Percentiles rank a stretch among this genome's conserved stretches.
Conservation (phyloP, 108 stramenopile genomes). For the Cyclotella distinguenda region DNA sequence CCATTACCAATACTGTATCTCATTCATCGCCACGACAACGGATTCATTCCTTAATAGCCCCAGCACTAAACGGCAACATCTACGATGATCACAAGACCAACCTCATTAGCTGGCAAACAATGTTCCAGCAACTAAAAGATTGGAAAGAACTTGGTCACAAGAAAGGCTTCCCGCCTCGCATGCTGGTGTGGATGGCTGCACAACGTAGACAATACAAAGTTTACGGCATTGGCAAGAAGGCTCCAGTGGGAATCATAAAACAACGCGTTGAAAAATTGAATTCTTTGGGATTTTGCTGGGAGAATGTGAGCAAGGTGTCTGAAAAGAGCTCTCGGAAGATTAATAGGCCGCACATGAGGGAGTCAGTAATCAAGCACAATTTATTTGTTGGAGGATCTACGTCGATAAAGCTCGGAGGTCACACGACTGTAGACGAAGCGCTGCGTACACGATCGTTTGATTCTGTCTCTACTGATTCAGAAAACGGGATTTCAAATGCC, state of each 20-base stretch:
- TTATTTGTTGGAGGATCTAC: not conserved
- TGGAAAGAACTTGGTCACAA: conserved; percentile 12
- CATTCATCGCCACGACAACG: not conserved
- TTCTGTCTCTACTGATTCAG: not conserved
- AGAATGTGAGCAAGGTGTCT: not conserved
- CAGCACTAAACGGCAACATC: not conserved
- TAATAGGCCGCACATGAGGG: conserved; percentile 3
- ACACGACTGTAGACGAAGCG: not conserved
- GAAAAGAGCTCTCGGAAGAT: not conserved
- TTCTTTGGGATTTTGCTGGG: conserved; percentile 19
- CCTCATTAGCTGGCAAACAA: conserved; percentile 13
- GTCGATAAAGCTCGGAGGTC: not conserved
- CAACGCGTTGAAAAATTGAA: conserved; percentile 13
- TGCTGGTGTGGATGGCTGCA: conserved; percentile 13
- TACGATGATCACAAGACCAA: not conserved
- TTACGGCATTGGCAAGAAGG: conserved; percentile 15
- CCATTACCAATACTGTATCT: no score
- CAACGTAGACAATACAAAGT: conserved; percentile 16
- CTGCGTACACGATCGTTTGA: not conserved
- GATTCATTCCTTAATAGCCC: not conserved
- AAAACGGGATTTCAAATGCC: not conserved
- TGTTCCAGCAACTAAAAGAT: conserved; percentile 22
- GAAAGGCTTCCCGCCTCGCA: conserved; percentile 7
- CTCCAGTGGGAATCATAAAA: conserved; percentile 13
- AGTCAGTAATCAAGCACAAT: not conserved